Conservation (phyloP, 176 grass and related monocot genomes). For the Oryza australiensis region DNA sequence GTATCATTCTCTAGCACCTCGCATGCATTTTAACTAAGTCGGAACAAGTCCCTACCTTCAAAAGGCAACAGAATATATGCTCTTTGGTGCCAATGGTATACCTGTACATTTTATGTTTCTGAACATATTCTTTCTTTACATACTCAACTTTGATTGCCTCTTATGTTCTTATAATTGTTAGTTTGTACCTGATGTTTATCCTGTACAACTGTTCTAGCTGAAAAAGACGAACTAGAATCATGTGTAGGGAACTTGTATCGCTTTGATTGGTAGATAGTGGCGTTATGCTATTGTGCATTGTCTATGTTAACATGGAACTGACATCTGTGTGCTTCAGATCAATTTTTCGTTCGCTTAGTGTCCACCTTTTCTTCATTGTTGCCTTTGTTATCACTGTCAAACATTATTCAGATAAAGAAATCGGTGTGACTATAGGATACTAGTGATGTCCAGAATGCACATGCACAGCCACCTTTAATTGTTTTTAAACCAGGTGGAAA, state of each 20-base stretch:
- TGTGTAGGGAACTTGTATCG: not conserved
- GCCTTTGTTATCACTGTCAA: not conserved
- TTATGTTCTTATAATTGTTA: not conserved
- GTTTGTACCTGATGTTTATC: not conserved
- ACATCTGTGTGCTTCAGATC: not conserved
- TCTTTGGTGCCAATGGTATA: not conserved
- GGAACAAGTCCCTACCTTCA: not conserved
- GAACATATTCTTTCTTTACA: not conserved
- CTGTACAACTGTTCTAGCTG: not conserved
- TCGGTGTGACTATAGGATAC: not conserved
- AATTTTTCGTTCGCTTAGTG: not conserved
- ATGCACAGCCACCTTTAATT: not conserved
- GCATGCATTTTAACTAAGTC: not conserved
- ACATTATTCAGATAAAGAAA: conserved; percentile 7
- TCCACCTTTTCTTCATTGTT: not conserved
- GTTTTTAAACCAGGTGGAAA: not conserved
- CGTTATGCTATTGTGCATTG: not conserved
- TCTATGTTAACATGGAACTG: not conserved
- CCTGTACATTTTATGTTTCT: not conserved
- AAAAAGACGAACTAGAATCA: not conserved
- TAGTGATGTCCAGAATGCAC: not conserved
- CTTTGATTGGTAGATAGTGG: not conserved
- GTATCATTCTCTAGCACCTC: not conserved
- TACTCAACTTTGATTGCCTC: not conserved
- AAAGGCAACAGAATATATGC: not conserved